Base-by-base conservation (phyloP, 179 eudicot genomes). In the Silene vulgaris region DNA sequence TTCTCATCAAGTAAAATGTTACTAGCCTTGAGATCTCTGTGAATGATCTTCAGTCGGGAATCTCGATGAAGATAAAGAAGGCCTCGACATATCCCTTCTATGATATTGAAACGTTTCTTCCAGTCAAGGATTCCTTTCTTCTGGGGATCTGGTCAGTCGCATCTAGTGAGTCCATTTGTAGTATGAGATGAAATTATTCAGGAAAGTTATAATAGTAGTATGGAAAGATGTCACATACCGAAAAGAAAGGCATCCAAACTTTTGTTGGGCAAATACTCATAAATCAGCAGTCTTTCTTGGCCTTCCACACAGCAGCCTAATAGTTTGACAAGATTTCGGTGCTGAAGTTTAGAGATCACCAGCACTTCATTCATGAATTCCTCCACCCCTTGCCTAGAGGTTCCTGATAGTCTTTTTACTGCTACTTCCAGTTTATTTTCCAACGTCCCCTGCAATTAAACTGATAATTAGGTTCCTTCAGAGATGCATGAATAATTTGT, bases 51-150 rank as follows among this genome's bases (percentile, higher is more conserved):
- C 60, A 84, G 66, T 69, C 86, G 66, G 32, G 89, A 86, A 79
- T 86, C 89, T 50, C 87, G 75, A 66, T 87, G 90, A 45, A 87
- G 90, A 67, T 87, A 87, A 14, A 86, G 76, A 70, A 87, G 82
- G 54, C 90, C 90, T 75, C 90, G 72, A 29, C 86, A 73, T 67
- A 86, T 84, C 66, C 82, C 82, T 26, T 71, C 35, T 65, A 80
- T 76, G 3, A 80, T 71, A 23, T 59, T 80, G 66, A 77, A 28
- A 2, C 87, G 82, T 28, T 65, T 84, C 48, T 69, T 29, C 88
- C 87, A 87, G 43, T 87, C 77, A n/a, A 87, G 71, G 4, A 32
- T 26, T 19, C 65, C 63, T 54, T 71, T 73, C 59, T 80, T 52
- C 2, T 5, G 21, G 16, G 76, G 69, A 76, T 85, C 90, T 80